phyloP scores from a whole-genome alignment of 768 basidiomycete genomes.

The Chalciporus pseudorubinellus region DNA sequence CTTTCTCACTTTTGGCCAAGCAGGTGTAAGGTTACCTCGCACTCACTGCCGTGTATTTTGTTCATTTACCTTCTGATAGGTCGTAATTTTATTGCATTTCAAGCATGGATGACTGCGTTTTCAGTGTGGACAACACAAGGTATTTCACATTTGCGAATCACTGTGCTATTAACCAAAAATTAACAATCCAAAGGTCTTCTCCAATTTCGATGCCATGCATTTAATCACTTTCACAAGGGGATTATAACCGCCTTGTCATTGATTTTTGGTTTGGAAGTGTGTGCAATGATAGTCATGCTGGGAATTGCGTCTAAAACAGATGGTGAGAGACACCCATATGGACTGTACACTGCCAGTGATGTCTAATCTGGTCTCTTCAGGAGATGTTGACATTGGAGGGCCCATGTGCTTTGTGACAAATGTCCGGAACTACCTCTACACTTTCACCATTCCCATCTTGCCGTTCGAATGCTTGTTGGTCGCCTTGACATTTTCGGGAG shows the following conservation, averaged over 20 bases:
- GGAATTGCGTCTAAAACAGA: not conserved
- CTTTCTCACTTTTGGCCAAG: not conserved
- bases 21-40: not conserved
- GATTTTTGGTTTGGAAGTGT: not conserved
- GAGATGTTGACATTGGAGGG: not conserved
- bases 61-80: not conserved
- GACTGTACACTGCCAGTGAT: no score
- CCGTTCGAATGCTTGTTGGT: conserved; percentile 31
- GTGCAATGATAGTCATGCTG: not conserved
- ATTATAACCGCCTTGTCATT: not conserved
- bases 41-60: not conserved
- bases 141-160: not conserved
- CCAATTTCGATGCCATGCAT: conserved; percentile 1
- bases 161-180: no score
- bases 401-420: not conserved
- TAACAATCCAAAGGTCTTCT: not conserved
- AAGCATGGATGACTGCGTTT: conserved; percentile 4
- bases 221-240: not conserved
- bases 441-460: conserved; percentile 24
- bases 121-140: conserved; percentile 2
- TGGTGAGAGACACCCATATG: not conserved
- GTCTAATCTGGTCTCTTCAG: not conserved
- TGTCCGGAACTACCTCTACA: not conserved
- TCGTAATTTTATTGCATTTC: not conserved
- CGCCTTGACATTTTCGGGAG: conserved; percentile 23